Percentiles rank a stretch among this genome's conserved stretches.
phyloP scores from a whole-genome alignment of 2,329 filamentous ascomycete genomes.

The Elsinoe necatrix region DNA sequence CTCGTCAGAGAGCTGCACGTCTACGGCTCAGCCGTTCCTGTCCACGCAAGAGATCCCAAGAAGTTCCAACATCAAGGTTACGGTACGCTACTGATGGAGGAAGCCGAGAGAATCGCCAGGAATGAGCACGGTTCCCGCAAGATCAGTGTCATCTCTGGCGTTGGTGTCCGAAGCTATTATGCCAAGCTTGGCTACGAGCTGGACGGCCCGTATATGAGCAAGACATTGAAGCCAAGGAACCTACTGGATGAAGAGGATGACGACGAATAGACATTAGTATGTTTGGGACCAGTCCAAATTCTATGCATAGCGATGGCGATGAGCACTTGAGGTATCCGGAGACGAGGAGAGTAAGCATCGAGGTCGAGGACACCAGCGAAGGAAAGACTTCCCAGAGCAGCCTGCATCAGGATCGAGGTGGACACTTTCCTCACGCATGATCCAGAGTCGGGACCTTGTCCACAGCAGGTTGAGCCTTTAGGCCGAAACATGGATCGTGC shows the following conservation, averaged over 20 bases:
- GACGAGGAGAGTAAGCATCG: too few species aligned
- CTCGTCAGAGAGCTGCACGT: constrained; percentile 92
- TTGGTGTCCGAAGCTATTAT: constrained; percentile 93
- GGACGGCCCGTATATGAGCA: constrained; percentile 68
- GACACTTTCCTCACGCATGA: not conserved
- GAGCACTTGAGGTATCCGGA: not conserved
- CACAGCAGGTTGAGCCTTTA: not conserved
- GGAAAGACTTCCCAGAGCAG: not conserved
- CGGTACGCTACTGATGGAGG: constrained; percentile 92
- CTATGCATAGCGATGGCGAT: not conserved
- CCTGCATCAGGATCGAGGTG: not conserved
- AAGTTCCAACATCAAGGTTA: constrained; percentile 99
- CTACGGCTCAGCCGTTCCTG: constrained; percentile 93
- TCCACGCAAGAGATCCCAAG: constrained; percentile 86
- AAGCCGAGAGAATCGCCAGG: constrained; percentile 88
- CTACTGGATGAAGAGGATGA: constrained; percentile 22
- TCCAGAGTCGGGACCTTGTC: not conserved
- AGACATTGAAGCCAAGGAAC: constrained; percentile 25
- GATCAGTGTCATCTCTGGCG: constrained; percentile 95
- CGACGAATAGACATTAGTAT: constrained; percentile 16
- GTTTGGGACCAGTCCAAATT: not conserved
- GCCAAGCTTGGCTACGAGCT: constrained; percentile 85
- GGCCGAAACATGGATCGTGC: not conserved
- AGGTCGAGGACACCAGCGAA: not conserved
- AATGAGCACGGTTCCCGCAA: constrained; percentile 92